Evolutionary conservation across 495 filamentous ascomycete species (phyloP).

Genomic region (Hypomontagnella monticulosa): DNA sequence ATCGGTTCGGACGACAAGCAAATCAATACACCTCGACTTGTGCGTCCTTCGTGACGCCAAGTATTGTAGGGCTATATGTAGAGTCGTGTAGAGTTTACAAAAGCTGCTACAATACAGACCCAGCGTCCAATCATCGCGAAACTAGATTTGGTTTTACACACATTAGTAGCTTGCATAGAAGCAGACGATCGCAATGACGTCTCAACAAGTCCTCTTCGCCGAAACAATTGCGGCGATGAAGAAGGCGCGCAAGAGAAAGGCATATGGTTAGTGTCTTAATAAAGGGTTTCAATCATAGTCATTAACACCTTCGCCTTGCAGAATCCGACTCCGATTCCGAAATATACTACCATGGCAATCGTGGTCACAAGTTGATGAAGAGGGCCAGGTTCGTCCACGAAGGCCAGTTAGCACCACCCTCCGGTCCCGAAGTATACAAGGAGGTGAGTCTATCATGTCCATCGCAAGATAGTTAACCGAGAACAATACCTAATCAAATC

Average conservation of each 20-base stretch:
- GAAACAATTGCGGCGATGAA: conserved; percentile 83
- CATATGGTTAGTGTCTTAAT: conserved; percentile 59
- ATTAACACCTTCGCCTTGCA: conserved; percentile 49
- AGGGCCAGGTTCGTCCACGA: conserved; percentile 82
- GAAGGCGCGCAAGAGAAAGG: conserved; percentile 69
- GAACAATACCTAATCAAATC: conserved; percentile 5
- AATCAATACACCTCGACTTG: background rate
- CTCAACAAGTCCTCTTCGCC: conserved; percentile 73
- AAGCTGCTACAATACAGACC: background rate
- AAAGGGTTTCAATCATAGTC: conserved; percentile 6
- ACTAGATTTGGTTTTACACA: conserved; percentile 10
- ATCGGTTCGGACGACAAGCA: conserved; percentile 9
- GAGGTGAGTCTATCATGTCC: conserved; percentile 65
- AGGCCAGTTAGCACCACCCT: conserved; percentile 74
- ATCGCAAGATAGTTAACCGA: conserved; percentile 11
- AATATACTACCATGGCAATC: conserved; percentile 82
- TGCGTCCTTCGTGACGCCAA: background rate
- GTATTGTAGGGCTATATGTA: background rate
- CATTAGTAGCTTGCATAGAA: conserved; percentile 5
- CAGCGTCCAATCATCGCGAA: background rate
- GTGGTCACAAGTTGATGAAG: conserved; percentile 89
- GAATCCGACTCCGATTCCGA: conserved; percentile 88
- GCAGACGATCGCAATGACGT: conserved; percentile 66
- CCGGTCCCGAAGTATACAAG: conserved; percentile 81
- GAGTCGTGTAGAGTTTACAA: background rate